A percentile compares a stretch with the other conserved stretches of the same genome.
phyloP scores from a whole-genome alignment of 805 yeast species.

The Hanseniaspora lindneri region DNA sequence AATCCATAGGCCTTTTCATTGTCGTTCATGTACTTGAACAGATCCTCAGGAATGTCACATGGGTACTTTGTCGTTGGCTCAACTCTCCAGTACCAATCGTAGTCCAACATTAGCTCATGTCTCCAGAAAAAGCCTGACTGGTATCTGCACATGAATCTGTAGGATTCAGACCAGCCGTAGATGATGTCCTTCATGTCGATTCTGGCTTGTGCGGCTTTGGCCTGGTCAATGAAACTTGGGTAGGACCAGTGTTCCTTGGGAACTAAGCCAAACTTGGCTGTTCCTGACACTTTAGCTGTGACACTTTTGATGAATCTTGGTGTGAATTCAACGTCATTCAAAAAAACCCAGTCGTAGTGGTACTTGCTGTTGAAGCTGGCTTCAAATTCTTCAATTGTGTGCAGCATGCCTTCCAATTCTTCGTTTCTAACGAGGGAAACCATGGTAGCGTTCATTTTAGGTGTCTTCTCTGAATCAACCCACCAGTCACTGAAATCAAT shows the following conservation, averaged over 20 bases:
- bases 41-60: slow-evolving; percentile 54
- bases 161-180: slow-evolving; percentile 50
- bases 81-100: slow-evolving; percentile 65
- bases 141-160: slow-evolving; percentile 55
- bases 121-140: slow-evolving; percentile 48
- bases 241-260: slow-evolving; percentile 56
- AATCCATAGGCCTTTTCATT: slow-evolving; percentile 54
- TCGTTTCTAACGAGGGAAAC: slow-evolving; percentile 58
- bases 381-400: slow-evolving; percentile 51
- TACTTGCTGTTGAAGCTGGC: slow-evolving; percentile 50
- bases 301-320: slow-evolving; percentile 43
- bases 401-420: slow-evolving; percentile 46
- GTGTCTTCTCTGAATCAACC: slow-evolving; percentile 1
- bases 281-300: slow-evolving; percentile 44
- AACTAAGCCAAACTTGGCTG: slow-evolving; percentile 49
- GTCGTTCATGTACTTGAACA: slow-evolving; percentile 46
- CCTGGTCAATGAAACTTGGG: slow-evolving; percentile 53
- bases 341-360: slow-evolving; percentile 69
- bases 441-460: slow-evolving; percentile 49
- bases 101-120: slow-evolving; percentile 45
- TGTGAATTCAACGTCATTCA: slow-evolving; percentile 56
- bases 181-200: slow-evolving; percentile 34
- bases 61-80: slow-evolving; percentile 54
- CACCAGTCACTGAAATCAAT: slow-evolving; percentile 15
- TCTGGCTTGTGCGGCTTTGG: slow-evolving; percentile 37